Conservation (phyloP, 169 alveolate species). For the Plasmodium malariae region DNA sequence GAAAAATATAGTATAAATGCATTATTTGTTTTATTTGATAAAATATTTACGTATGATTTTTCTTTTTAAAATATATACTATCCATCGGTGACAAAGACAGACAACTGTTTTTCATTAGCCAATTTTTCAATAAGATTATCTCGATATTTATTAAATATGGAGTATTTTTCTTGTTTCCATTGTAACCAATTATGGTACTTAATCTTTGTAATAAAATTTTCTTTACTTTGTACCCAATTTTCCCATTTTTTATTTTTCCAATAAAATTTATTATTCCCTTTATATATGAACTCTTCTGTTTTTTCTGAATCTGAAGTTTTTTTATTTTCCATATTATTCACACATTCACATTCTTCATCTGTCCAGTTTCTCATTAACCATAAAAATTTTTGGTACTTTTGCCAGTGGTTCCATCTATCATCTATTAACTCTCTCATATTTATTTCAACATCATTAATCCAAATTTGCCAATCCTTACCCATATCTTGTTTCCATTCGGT, state of each 20-base stretch:
- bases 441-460: constrained; percentile 1
- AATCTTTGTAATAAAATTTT: neutral
- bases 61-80: too few relatives aligned
- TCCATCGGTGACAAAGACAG: too few relatives aligned
- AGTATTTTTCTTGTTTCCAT: constrained; percentile 4
- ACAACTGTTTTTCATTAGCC: too few relatives aligned
- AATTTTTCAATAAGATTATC: too few relatives aligned
- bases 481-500: neutral
- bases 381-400: neutral
- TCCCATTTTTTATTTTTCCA: constrained; percentile 12
- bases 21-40: too few relatives aligned
- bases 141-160: constrained; percentile 5
- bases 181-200: constrained; percentile 6
- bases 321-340: neutral
- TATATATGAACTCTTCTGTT: neutral
- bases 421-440: neutral
- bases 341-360: neutral
- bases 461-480: constrained; percentile 10
- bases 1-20: too few relatives aligned
- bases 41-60: too few relatives aligned
- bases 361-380: constrained; percentile 6
- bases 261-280: neutral
- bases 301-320: neutral
- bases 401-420: constrained; percentile 16
- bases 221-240: constrained; percentile 23